These are phyloP conservation scores for Seiridium cupressi DNA, from an alignment of 2,329 filamentous ascomycete species.

Conservation along the genomic window DNA sequence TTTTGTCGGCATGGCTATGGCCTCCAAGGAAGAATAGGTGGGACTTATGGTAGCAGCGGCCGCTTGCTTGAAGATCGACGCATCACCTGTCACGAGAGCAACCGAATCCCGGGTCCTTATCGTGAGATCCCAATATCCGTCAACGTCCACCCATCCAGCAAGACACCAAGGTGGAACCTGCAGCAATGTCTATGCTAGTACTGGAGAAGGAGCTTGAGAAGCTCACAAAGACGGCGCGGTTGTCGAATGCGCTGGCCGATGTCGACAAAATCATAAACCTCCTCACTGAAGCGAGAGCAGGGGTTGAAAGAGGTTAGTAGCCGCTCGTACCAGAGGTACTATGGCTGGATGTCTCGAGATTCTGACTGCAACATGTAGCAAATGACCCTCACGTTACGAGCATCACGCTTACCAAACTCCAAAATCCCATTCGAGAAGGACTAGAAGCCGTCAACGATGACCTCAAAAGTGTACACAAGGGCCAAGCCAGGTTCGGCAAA, in stretches of 20 bases:
- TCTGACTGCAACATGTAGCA: conserved; percentile 19
- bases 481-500: conserved; percentile 81
- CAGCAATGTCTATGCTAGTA: conserved; percentile 44
- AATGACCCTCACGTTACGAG: conserved; percentile 69
- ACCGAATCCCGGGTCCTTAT: no score
- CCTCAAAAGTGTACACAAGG: conserved; percentile 78
- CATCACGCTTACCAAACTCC: conserved; percentile 76
- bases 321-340: no score
- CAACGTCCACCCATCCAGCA: conserved; percentile 10
- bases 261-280: conserved; percentile 81
- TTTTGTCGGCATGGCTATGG: no score
- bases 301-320: conserved; percentile 65
- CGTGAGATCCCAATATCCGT: not conserved
- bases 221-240: conserved; percentile 66
- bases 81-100: no score
- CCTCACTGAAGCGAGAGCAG: conserved; percentile 70
- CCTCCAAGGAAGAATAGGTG: no score
- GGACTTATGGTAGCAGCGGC: no score
- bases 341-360: not conserved
- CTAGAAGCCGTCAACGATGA: conserved; percentile 80
- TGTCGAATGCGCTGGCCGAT: conserved; percentile 71
- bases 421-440: conserved; percentile 78
- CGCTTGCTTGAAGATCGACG: no score
- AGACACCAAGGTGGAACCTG: conserved; percentile 27
- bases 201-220: conserved; percentile 74